Conservation (phyloP, 2,329 filamentous ascomycete species). For the Hypoxylon rubiginosum region DNA sequence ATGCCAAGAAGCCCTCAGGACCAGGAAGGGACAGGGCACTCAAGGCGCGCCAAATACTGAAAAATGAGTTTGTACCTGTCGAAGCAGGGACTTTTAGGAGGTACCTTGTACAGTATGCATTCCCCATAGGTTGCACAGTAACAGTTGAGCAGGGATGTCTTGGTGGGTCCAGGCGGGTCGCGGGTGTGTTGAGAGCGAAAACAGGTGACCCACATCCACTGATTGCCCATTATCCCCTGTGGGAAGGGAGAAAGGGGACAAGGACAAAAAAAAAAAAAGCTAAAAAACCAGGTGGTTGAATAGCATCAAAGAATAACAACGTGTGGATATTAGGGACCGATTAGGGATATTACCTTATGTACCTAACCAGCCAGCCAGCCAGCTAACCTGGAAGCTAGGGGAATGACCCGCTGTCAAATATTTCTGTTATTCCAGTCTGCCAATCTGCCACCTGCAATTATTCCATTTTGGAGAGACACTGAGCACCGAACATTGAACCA, state of each 20-base stretch:
- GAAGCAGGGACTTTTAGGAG: constrained; percentile 11
- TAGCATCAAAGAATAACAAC: constrained; percentile 8
- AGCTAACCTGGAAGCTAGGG: too few species aligned
- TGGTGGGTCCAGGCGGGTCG: constrained; percentile 40
- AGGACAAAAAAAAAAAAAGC: constrained; percentile 15
- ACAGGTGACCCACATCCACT: constrained; percentile 38
- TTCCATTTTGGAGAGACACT: not conserved
- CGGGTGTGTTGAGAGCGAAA: constrained; percentile 42
- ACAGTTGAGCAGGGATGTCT: constrained; percentile 29
- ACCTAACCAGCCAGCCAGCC: too few species aligned
- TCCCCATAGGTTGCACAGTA: constrained; percentile 25
- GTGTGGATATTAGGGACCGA: constrained; percentile 18
- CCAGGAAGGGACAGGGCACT: constrained; percentile 1
- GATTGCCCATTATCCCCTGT: constrained; percentile 25
- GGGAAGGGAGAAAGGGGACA: constrained; percentile 18
- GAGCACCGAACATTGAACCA: not conserved
- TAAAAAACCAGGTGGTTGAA: not conserved
- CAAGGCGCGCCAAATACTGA: not conserved
- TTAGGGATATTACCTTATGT: too few species aligned
- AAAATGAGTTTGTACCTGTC: not conserved
- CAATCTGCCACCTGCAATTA: too few species aligned
- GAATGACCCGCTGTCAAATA: constrained; percentile 17
- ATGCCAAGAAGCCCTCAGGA: not conserved
- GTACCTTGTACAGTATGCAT: constrained; percentile 36
- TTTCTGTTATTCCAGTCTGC: too few species aligned